phyloP scores from a whole-genome alignment of 805 yeast species.

The Candida corydali region DNA sequence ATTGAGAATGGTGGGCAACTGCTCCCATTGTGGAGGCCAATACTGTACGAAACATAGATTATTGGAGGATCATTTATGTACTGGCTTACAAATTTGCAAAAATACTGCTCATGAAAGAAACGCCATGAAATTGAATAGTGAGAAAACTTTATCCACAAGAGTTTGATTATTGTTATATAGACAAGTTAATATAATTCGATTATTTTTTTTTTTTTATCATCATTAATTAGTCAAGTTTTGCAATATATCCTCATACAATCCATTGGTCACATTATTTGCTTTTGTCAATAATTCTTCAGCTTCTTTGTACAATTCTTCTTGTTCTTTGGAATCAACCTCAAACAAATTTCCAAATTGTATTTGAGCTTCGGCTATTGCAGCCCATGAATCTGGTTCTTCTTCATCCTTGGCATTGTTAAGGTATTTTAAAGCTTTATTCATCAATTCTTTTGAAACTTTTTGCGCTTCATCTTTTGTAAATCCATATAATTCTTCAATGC shows the following conservation, averaged over 20 bases:
- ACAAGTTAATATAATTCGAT: background rate
- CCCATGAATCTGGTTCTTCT: slow-evolving; percentile 80
- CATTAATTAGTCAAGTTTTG: slow-evolving; percentile 39
- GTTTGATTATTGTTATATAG: slow-evolving; percentile 33
- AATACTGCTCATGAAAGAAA: slow-evolving; percentile 79
- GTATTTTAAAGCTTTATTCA: slow-evolving; percentile 52
- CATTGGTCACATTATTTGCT: slow-evolving; percentile 80
- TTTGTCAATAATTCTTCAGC: slow-evolving; percentile 67
- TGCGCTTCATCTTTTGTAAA: slow-evolving; percentile 41
- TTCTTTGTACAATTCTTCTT: slow-evolving; percentile 57
- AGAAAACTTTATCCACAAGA: slow-evolving; percentile 76
- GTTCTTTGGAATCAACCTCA: slow-evolving; percentile 62
- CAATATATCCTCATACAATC: slow-evolving; percentile 62
- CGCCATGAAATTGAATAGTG: slow-evolving; percentile 77
- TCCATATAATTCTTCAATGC: slow-evolving; percentile 29
- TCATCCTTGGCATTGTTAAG: slow-evolving; percentile 59
- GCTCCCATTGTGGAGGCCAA: slow-evolving; percentile 78
- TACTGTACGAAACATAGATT: slow-evolving; percentile 85
- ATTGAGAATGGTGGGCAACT: slow-evolving; percentile 70
- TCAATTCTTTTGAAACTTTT: slow-evolving; percentile 42
- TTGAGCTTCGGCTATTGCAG: slow-evolving; percentile 78
- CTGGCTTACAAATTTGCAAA: slow-evolving; percentile 74
- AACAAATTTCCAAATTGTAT: slow-evolving; percentile 74
- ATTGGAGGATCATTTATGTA: slow-evolving; percentile 79
- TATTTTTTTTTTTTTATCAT: background rate